Percentiles rank a stretch among this genome's conserved stretches.
These are phyloP conservation scores for Aspergillus novofumigatus DNA, from an alignment of 2,329 filamentous ascomycete genomes.

Conservation along the genomic window DNA sequence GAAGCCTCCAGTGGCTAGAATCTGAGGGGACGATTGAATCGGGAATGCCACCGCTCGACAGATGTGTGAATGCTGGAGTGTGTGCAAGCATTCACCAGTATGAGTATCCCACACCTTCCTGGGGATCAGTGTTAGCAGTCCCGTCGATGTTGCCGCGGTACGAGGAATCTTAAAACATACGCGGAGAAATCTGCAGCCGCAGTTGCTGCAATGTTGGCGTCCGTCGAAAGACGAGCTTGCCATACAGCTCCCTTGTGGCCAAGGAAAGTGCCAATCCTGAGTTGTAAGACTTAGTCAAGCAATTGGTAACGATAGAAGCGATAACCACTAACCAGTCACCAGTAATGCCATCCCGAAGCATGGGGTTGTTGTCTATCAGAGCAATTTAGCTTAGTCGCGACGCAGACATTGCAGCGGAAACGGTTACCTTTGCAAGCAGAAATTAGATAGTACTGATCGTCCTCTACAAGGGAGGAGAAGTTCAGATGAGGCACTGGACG, in stretches of 20 bases:
- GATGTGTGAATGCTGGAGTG: conserved; percentile 89
- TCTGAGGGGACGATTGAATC: conserved; percentile 68
- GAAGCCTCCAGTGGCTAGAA: conserved; percentile 87
- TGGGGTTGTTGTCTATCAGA: conserved; percentile 82
- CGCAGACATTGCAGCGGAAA: background rate
- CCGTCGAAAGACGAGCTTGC: conserved; percentile 86
- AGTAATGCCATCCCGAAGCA: conserved; percentile 93
- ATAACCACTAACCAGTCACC: conserved; percentile 71
- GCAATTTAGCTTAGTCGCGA: conserved; percentile 2
- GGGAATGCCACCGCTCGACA: conserved; percentile 91
- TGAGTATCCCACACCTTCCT: conserved; percentile 98
- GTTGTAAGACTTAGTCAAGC: conserved; percentile 7
- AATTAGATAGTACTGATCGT: conserved; percentile 85
- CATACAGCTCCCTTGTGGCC: conserved; percentile 98
- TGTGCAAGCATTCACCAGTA: conserved; percentile 82
- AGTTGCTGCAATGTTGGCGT: conserved; percentile 83
- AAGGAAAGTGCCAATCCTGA: conserved; percentile 89
- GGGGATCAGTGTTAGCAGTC: conserved; percentile 27
- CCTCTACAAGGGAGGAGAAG: conserved; percentile 79
- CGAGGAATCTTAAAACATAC: conserved; percentile 47
- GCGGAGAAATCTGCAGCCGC: conserved; percentile 95
- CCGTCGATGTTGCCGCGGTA: background rate
- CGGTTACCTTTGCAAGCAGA: conserved; percentile 79
- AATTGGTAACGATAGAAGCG: background rate
- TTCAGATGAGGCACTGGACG: conserved; percentile 86